phyloP scores from a whole-genome alignment of 2,329 filamentous ascomycete species.

The Nemania sp. region DNA sequence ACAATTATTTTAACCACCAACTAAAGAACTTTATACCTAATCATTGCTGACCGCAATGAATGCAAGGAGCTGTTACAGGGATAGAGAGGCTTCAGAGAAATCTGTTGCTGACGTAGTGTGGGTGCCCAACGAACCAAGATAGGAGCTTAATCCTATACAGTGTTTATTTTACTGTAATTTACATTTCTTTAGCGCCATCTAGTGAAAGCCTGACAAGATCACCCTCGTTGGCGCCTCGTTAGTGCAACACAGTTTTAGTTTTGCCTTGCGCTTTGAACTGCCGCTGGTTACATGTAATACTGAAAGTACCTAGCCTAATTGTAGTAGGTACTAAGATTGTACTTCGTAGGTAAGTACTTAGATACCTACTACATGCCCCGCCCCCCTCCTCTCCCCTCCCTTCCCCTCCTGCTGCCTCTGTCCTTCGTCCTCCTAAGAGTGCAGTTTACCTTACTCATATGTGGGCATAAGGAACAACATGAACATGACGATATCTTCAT shows the following conservation, averaged over 20 bases:
- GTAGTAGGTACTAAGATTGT: not conserved
- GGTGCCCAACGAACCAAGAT: not conserved
- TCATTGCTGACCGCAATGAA: too few species aligned
- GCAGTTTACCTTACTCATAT: not conserved
- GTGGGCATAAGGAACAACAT: slow-evolving; percentile 13
- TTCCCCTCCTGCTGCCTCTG: too few species aligned
- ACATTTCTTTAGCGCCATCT: too few species aligned
- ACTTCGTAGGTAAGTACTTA: too few species aligned
- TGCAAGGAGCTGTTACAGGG: not conserved
- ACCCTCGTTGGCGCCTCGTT: too few species aligned
- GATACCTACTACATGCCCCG: not conserved
- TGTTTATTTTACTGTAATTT: too few species aligned
- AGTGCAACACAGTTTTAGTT: not conserved
- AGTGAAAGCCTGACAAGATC: too few species aligned
- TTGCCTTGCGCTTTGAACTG: not conserved
- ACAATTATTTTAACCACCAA: not conserved
- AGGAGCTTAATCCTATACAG: too few species aligned
- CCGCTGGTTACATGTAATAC: not conserved
- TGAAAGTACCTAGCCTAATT: too few species aligned
- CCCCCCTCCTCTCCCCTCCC: not conserved
- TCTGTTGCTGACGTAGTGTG: not conserved
- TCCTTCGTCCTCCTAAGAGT: not conserved
- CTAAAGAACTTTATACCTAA: too few species aligned
- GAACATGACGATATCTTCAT: slow-evolving; percentile 30
- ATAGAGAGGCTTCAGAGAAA: not conserved